A percentile compares a stretch with the other conserved stretches of the same genome.
Conservation (phyloP, 345 rosid genomes). For the thale cress (Arabidopsis thaliana) region DNA sequence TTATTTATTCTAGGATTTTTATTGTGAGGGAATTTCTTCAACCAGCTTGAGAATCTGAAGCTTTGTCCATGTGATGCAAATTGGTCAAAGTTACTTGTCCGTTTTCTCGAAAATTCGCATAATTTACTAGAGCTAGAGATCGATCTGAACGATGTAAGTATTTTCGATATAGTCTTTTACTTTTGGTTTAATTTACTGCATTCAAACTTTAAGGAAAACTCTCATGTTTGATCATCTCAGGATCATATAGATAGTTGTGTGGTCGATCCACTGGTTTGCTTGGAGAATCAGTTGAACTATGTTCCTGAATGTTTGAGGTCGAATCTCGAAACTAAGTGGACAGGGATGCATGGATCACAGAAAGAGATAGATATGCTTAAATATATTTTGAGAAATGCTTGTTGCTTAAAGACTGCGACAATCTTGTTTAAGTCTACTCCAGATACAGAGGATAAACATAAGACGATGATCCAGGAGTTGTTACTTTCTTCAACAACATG, state of each 20-base stretch:
- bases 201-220: too few species aligned
- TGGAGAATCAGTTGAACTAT: not conserved
- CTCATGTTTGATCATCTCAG: not conserved
- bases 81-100: too few species aligned
- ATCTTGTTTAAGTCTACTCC: not conserved
- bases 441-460: too few species aligned
- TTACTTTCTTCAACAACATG: conserved; percentile 3
- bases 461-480: not conserved
- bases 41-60: too few species aligned
- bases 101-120: too few species aligned
- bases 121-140: too few species aligned
- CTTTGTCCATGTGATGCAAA: too few species aligned
- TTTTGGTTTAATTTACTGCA: too few species aligned
- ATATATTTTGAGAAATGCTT: conserved; percentile 6
- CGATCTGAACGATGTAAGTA: too few species aligned
- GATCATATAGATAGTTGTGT: not conserved
- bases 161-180: too few species aligned
- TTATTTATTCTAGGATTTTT: too few species aligned
- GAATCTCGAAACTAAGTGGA: conserved; percentile 25
- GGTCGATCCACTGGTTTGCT: not conserved
- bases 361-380: conserved; percentile 11
- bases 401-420: conserved; percentile 20
- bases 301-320: conserved; percentile 6
- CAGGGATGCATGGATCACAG: not conserved
- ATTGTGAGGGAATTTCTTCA: too few species aligned